Evolutionary conservation across 2,329 filamentous ascomycete species (phyloP).

Genomic region (Penicillium decumbens): DNA sequence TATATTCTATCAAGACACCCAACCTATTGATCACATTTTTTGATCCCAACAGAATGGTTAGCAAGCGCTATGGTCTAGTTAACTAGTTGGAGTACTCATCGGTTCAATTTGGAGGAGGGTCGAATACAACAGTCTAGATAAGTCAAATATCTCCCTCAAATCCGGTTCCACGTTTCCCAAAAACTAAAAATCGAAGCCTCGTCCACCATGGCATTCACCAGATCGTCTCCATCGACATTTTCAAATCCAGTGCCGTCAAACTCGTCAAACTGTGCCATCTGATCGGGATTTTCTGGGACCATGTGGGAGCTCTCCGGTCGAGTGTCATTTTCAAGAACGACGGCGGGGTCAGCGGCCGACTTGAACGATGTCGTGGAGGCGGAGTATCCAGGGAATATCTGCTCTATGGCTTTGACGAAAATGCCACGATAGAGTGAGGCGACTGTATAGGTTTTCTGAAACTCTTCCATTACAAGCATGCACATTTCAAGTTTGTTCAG

Average conservation of each 20-base stretch:
- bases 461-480: slow-evolving; percentile 32
- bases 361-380: not conserved
- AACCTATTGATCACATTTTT: too few relatives aligned
- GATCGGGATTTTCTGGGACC: not conserved
- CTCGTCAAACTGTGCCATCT: slow-evolving; percentile 1
- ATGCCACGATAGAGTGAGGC: slow-evolving; percentile 28
- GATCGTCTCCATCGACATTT: not conserved
- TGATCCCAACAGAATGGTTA: too few relatives aligned
- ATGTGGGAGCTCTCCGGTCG: not conserved
- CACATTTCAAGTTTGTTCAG: slow-evolving; percentile 31
- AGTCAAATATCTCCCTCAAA: not conserved
- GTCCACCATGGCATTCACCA: slow-evolving; percentile 22
- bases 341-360: not conserved
- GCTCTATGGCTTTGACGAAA: slow-evolving; percentile 24
- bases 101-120: too few relatives aligned
- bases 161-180: slow-evolving; percentile 21
- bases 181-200: slow-evolving; percentile 24
- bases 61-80: too few relatives aligned
- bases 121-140: too few relatives aligned
- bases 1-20: too few relatives aligned
- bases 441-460: slow-evolving; percentile 29
- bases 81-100: too few relatives aligned
- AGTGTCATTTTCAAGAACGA: not conserved
- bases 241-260: not conserved
- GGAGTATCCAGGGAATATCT: slow-evolving; percentile 19